Evolutionary conservation across 352 stramenopile species (phyloP).

Genomic region (Pelagophyceae sp.): DNA sequence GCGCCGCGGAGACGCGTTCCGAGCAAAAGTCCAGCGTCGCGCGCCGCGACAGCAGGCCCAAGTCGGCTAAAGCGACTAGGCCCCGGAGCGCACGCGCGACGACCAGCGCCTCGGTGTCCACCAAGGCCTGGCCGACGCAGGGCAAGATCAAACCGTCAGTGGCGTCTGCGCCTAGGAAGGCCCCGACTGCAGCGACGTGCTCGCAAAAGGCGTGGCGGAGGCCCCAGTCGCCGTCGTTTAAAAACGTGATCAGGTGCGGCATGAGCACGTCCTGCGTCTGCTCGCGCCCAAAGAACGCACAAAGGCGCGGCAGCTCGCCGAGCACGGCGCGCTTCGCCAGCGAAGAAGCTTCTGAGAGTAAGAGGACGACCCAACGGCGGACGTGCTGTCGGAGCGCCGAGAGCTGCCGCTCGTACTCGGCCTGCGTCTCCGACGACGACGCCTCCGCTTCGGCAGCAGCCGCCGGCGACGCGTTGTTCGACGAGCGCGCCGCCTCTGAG

Average conservation of each 20-base stretch:
- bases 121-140: constrained; percentile 89
- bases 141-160: constrained; percentile 92
- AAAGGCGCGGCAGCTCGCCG: constrained; percentile 83
- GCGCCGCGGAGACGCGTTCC: constrained; percentile 60
- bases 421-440: constrained; percentile 35
- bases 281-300: constrained; percentile 81
- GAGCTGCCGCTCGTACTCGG: constrained; percentile 81
- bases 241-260: constrained; percentile 88
- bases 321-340: constrained; percentile 87
- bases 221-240: constrained; percentile 86
- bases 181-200: constrained; percentile 81
- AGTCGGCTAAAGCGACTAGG: constrained; percentile 71
- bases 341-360: constrained; percentile 74
- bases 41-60: constrained; percentile 72
- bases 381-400: constrained; percentile 81
- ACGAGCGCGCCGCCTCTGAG: constrained; percentile 6
- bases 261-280: constrained; percentile 69
- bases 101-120: constrained; percentile 89
- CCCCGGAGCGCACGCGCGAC: constrained; percentile 81
- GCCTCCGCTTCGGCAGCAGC: neutral
- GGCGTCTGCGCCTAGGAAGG: constrained; percentile 77
- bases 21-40: constrained; percentile 59
- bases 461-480: neutral
- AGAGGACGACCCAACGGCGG: constrained; percentile 81
- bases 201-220: constrained; percentile 68